Conservation (phyloP, 371 early-diverging fungal genomes). For the Cladochytrium tenue region DNA sequence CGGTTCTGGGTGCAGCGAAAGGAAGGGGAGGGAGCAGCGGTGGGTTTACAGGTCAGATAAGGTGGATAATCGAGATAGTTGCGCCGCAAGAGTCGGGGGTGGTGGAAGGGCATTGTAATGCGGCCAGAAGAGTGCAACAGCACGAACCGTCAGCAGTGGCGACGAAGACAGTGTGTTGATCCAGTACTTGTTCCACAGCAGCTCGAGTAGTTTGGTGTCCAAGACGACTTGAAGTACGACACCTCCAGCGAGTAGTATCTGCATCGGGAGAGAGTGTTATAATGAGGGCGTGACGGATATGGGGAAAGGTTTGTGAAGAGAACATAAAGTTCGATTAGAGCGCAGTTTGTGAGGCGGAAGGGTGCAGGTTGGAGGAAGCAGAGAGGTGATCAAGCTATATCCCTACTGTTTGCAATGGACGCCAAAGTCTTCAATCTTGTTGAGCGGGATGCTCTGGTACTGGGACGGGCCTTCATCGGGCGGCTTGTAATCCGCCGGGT, state of each 20-base stretch:
- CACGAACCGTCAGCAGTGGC: constrained; percentile 80
- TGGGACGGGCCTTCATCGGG: constrained; percentile 58
- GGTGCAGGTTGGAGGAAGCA: too few species aligned
- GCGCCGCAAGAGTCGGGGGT: too few species aligned
- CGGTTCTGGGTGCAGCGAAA: constrained; percentile 69
- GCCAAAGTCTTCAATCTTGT: constrained; percentile 97
- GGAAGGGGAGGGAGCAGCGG: not conserved
- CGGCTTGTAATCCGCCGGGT: constrained; percentile 82
- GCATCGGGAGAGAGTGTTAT: too few species aligned
- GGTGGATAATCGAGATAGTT: not conserved
- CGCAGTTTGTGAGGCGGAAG: too few species aligned
- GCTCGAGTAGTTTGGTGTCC: constrained; percentile 83
- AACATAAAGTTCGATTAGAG: too few species aligned
- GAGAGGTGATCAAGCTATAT: constrained; percentile 19
- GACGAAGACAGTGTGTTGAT: constrained; percentile 90
- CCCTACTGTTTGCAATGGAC: constrained; percentile 89
- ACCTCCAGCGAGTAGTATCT: constrained; percentile 90
- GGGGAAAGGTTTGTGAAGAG: too few species aligned
- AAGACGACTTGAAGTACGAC: constrained; percentile 90
- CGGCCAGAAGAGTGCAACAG: too few species aligned
- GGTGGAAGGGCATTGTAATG: too few species aligned
- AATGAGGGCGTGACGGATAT: too few species aligned
- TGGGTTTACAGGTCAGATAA: not conserved
- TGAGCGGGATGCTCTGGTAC: constrained; percentile 75
- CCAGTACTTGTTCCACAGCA: constrained; percentile 97